Base-by-base conservation (phyloP, 345 rosid genomes). In the Gossypium rotundifolium region DNA sequence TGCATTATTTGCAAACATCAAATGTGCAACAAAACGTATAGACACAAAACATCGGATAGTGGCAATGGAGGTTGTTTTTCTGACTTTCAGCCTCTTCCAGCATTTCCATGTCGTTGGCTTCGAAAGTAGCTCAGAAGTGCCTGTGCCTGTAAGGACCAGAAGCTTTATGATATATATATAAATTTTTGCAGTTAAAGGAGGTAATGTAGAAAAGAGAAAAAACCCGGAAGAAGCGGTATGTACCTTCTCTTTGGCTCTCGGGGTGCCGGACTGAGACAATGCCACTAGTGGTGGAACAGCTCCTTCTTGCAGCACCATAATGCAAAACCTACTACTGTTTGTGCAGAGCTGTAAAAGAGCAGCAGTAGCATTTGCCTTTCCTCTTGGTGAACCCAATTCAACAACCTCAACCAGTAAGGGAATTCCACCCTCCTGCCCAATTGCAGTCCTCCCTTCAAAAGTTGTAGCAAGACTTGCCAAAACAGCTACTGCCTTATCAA, bases 231-330 rank as follows among this genome's bases (percentile, higher is more conserved):
- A 59, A 44, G 66, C 49, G 61, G 25, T 0, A 8, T 55, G 7
- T 73, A 93, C 99, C 97, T 96, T 96, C 77, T 91, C 99, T 89
- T 79, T 93, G 68, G 91, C 98, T 77, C 98, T 86, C 20, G 91
- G 83, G 52, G 98, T 91, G 82, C 99, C 99, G 18, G 94, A 79
- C 74, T 86, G 93, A 27, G 96, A 88, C 74, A 96, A 83, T 17
- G 92, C 96, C 82, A 93, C 94, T 23, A 96, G 80, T 45, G 99
- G 98, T 9, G 97, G 99, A 70, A 91, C 92, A 52, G 89, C 98
- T 60, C 99, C 97, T 85, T 93, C 98, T 85, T 88, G 93, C 57
- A 96, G 91, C 74, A 90, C 93, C 80, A 4, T 74, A 78, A 83
- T 87, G 81, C 92, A 90, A 79, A 86, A 85, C 77, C 81, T 86